Conservation (phyloP, 1,284 basidiomycete species). For the Trichosporon sp. region DNA sequence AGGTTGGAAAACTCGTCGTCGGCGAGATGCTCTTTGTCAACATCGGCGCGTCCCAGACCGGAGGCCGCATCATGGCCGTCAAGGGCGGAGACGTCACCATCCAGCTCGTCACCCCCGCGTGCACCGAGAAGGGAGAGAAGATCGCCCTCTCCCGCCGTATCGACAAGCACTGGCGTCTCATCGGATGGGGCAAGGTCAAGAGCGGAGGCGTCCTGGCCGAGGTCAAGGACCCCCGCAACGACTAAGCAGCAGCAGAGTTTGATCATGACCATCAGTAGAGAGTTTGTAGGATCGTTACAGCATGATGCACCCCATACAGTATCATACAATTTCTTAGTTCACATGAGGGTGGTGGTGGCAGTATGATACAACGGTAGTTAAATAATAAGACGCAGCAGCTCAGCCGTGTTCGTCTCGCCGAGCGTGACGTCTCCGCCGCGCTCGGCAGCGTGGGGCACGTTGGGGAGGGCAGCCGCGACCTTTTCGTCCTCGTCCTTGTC, state of each 20-base stretch:
- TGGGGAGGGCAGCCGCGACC: constrained; percentile 31
- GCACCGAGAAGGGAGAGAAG: constrained; percentile 92
- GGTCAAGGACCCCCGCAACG: constrained; percentile 26
- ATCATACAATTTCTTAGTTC: background rate
- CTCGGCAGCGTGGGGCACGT: constrained; percentile 40
- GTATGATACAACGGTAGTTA: background rate
- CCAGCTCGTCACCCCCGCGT: constrained; percentile 82
- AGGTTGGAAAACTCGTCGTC: constrained; percentile 83
- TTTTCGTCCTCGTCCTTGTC: constrained; percentile 29
- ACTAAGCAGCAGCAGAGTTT: background rate
- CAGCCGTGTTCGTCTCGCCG: constrained; percentile 6
- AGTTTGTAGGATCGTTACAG: constrained; percentile 5
- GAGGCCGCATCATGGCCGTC: constrained; percentile 83
- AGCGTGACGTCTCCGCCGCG: constrained; percentile 40
- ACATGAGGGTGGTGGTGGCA: background rate
- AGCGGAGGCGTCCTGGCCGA: constrained; percentile 44
- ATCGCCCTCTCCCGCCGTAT: constrained; percentile 86
- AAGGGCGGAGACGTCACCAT: constrained; percentile 92
- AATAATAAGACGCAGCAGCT: background rate
- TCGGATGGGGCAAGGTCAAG: constrained; percentile 51
- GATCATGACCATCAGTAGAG: constrained; percentile 3
- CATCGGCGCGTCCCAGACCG: constrained; percentile 89
- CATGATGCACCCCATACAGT: constrained; percentile 3
- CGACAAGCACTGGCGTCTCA: constrained; percentile 88
- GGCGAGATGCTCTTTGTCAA: constrained; percentile 91